phyloP scores from a whole-genome alignment of 805 yeast species.

The Metschnikowia lunata region DNA sequence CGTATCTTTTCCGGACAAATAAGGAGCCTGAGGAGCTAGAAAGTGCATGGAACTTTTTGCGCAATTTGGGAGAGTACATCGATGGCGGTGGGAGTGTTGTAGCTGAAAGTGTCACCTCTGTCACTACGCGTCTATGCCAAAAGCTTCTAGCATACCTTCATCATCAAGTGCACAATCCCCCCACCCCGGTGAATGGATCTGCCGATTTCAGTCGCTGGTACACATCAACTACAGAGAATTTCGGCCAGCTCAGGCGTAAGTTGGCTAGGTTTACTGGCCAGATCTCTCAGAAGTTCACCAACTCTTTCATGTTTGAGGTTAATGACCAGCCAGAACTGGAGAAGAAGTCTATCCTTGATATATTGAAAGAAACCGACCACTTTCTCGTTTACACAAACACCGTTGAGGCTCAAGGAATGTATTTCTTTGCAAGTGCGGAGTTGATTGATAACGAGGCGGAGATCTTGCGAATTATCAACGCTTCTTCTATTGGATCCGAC shows the following conservation, averaged over 20 bases:
- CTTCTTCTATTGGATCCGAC: slow-evolving; percentile 37
- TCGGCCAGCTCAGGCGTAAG: slow-evolving; percentile 75
- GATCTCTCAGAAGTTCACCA: slow-evolving; percentile 66
- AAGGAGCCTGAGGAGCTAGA: slow-evolving; percentile 90
- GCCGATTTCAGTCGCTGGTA: slow-evolving; percentile 56
- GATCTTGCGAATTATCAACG: slow-evolving; percentile 35
- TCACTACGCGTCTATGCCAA: slow-evolving; percentile 64
- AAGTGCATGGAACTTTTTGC: slow-evolving; percentile 73
- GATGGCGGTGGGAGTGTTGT: slow-evolving; percentile 79
- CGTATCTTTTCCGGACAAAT: slow-evolving; percentile 68
- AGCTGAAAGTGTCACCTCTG: slow-evolving; percentile 66
- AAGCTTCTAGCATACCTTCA: slow-evolving; percentile 67
- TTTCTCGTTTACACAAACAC: slow-evolving; percentile 71
- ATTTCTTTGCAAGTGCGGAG: slow-evolving; percentile 70
- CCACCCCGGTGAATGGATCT: slow-evolving; percentile 34
- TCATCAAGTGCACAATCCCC: slow-evolving; percentile 60
- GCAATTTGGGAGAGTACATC: slow-evolving; percentile 69
- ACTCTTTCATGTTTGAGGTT: slow-evolving; percentile 59
- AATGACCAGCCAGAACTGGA: slow-evolving; percentile 39
- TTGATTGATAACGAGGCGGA: slow-evolving; percentile 40
- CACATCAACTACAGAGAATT: slow-evolving; percentile 60
- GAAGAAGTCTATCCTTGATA: slow-evolving; percentile 48
- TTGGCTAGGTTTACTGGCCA: slow-evolving; percentile 71
- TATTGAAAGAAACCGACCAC: slow-evolving; percentile 64
- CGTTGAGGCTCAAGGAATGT: slow-evolving; percentile 70